A percentile compares a stretch with the other conserved stretches of the same genome.
These are phyloP conservation scores for Neurospora cerealis DNA, from an alignment of 495 filamentous ascomycete species.

Conservation along the genomic window DNA sequence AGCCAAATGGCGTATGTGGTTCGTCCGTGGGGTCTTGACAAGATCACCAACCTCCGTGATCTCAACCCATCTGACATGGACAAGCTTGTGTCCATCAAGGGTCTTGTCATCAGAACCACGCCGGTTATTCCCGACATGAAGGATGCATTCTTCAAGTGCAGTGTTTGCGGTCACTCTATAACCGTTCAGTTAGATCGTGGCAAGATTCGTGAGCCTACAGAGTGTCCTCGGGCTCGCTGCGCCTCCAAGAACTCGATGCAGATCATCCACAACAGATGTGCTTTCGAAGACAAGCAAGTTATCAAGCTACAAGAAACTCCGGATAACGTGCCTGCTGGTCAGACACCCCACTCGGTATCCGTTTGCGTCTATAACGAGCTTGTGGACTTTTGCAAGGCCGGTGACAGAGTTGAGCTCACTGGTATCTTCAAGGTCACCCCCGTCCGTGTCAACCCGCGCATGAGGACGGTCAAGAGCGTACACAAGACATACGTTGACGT, in stretches of 20 bases:
- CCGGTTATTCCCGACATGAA: constrained; percentile 99
- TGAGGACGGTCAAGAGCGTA: constrained; percentile 82
- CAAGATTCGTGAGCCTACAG: constrained; percentile 88
- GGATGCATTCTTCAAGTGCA: constrained; percentile 85
- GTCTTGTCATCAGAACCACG: constrained; percentile 90
- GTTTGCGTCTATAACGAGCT: constrained; percentile 95
- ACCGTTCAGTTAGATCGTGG: constrained; percentile 89
- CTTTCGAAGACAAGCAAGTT: constrained; percentile 94
- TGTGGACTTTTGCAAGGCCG: constrained; percentile 94
- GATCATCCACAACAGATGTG: constrained; percentile 91
- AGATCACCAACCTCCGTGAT: constrained; percentile 84
- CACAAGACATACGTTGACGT: constrained; percentile 98
- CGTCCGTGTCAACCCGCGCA: constrained; percentile 89
- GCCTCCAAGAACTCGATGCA: constrained; percentile 90
- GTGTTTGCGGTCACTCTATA: constrained; percentile 81
- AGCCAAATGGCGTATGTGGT: constrained; percentile 71
- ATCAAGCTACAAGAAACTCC: constrained; percentile 98
- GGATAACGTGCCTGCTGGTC: constrained; percentile 85
- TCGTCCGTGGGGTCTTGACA: constrained; percentile 80
- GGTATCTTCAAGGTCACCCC: constrained; percentile 93
- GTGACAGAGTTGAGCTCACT: constrained; percentile 91
- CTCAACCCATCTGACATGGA: constrained; percentile 82
- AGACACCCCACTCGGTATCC: constrained; percentile 96
- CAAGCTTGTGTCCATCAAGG: constrained; percentile 92
- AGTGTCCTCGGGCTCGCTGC: constrained; percentile 79